Conservation (phyloP, 768 basidiomycete genomes). For the Termitomyces titanicus region DNA sequence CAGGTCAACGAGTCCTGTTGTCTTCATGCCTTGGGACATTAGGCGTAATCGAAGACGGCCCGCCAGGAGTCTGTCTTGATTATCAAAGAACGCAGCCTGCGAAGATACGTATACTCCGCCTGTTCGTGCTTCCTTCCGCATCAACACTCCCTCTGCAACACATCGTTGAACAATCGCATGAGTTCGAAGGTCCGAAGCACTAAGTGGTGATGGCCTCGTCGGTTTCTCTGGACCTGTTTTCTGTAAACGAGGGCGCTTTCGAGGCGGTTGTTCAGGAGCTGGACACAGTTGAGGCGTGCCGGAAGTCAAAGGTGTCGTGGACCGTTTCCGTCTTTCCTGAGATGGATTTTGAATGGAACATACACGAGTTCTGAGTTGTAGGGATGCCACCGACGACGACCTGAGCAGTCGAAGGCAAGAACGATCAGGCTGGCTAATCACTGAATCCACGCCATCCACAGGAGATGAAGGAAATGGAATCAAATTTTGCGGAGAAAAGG, state of each 20-base stretch:
- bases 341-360: background rate
- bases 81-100: conserved; percentile 7
- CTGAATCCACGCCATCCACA: conserved; percentile 2
- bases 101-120: background rate
- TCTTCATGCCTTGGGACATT: conserved; percentile 11
- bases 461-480: conserved; percentile 18
- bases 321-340: conserved; percentile 14
- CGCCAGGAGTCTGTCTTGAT: conserved; percentile 18
- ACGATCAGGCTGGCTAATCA: conserved; percentile 19
- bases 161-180: conserved; percentile 18
- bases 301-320: conserved; percentile 7
- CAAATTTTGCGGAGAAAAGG: conserved; percentile 10
- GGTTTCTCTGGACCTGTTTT: conserved; percentile 5
- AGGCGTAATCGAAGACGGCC: conserved; percentile 15
- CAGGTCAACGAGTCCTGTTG: conserved; percentile 12
- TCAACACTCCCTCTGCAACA: conserved; percentile 14
- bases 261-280: conserved; percentile 15
- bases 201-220: background rate
- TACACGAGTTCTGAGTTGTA: conserved; percentile 7
- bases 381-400: conserved; percentile 5
- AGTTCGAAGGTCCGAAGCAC: conserved; percentile 15
- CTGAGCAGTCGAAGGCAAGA: conserved; percentile 14
- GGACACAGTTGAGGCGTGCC: conserved; percentile 1
- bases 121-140: background rate
- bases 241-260: conserved; percentile 19